phyloP scores from a whole-genome alignment of 2,329 filamentous ascomycete genomes.

The Trichoderma sp. region DNA sequence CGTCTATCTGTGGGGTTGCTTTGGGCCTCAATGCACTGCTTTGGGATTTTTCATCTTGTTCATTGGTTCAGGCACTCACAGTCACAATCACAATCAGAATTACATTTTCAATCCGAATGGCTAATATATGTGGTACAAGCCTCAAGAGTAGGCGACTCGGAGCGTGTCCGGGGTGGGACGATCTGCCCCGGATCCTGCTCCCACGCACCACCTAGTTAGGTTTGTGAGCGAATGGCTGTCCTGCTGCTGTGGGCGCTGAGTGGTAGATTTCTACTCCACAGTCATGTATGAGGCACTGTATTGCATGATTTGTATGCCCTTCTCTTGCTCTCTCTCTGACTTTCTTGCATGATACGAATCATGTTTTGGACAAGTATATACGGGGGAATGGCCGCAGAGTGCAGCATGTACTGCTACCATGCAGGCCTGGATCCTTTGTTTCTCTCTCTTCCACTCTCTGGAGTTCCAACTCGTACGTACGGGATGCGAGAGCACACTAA shows the following conservation, averaged over 20 bases:
- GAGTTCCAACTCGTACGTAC: not conserved
- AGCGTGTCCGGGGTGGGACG: not conserved
- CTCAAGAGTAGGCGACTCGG: not conserved
- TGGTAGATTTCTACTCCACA: not conserved
- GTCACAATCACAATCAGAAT: not conserved
- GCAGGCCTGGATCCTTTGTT: not conserved
- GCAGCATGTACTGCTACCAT: slow-evolving; percentile 11
- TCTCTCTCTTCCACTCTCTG: not conserved
- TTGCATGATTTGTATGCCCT: not conserved
- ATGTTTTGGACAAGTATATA: not conserved
- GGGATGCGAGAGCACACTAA: not conserved
- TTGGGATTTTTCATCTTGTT: not conserved
- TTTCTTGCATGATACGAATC: not conserved
- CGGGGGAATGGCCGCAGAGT: not conserved
- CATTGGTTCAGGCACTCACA: not conserved
- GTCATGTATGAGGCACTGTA: not conserved
- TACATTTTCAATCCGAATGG: not conserved
- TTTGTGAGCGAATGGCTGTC: not conserved
- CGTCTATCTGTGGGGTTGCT: slow-evolving; percentile 18
- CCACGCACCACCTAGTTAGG: not conserved
- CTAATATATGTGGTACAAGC: not conserved
- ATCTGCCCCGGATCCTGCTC: not conserved
- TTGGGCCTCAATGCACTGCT: slow-evolving; percentile 11
- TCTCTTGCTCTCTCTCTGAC: not conserved
- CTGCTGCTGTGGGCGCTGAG: not conserved